These are phyloP conservation scores for Neofusicoccum umdonicola DNA, from an alignment of 2,329 filamentous ascomycete genomes.

Conservation along the genomic window DNA sequence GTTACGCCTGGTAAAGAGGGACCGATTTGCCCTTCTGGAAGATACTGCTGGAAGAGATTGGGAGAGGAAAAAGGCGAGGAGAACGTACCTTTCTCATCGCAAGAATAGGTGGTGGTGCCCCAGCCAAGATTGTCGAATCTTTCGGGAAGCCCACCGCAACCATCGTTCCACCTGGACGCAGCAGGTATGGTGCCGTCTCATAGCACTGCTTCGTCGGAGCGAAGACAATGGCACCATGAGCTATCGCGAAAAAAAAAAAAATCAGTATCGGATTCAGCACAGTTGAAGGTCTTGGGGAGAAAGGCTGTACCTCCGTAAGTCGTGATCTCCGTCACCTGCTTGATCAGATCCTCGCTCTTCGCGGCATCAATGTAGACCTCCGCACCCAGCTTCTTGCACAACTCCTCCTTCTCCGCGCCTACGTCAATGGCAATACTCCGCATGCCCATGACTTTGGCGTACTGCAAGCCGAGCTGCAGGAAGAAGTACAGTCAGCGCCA, in stretches of 20 bases:
- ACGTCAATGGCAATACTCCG: conserved; percentile 56
- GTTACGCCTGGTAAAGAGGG: too few species aligned
- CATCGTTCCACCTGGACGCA: conserved; percentile 29
- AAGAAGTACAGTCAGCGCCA: not conserved
- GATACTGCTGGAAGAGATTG: too few species aligned
- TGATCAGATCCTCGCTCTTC: conserved; percentile 5
- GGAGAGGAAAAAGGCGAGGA: too few species aligned
- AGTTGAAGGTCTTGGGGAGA: too few species aligned
- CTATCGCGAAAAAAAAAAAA: conserved; percentile 25
- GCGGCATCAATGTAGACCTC: conserved; percentile 34
- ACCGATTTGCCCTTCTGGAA: too few species aligned
- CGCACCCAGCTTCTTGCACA: conserved; percentile 52
- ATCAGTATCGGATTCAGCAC: not conserved
- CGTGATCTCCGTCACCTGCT: conserved; percentile 46
- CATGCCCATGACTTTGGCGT: conserved; percentile 49
- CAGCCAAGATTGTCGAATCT: conserved; percentile 25
- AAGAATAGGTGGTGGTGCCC: conserved; percentile 37
- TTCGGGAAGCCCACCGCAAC: conserved; percentile 31
- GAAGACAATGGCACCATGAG: conserved; percentile 43
- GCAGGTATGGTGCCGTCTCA: conserved; percentile 28
- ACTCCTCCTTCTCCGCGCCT: conserved; percentile 33
- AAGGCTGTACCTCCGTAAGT: conserved; percentile 17
- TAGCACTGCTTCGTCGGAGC: conserved; percentile 42
- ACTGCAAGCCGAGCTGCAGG: conserved; percentile 49
- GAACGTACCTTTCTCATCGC: conserved; percentile 32